Percentiles rank a stretch among this genome's conserved stretches.
Conservation (phyloP, 2,329 filamentous ascomycete species). For the Pezicula carpinea region DNA sequence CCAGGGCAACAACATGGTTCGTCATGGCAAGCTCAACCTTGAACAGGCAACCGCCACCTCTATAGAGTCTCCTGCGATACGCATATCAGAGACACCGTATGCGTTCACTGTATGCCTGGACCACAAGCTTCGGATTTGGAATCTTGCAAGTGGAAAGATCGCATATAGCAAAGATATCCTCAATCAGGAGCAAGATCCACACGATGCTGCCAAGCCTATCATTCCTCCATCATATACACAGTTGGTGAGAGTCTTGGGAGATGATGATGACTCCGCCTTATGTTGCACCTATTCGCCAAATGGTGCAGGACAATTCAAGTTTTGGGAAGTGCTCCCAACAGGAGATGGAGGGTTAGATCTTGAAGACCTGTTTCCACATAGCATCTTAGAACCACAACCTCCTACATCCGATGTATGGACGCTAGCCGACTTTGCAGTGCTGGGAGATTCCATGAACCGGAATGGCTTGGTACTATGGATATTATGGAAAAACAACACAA, state of each 20-base stretch:
- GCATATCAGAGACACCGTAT: constrained; percentile 43
- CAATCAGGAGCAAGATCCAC: constrained; percentile 58
- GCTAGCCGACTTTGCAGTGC: constrained; percentile 68
- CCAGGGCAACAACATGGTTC: constrained; percentile 58
- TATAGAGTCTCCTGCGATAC: constrained; percentile 47
- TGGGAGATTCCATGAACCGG: constrained; percentile 45
- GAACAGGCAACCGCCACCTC: constrained; percentile 66
- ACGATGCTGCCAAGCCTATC: constrained; percentile 67
- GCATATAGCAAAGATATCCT: constrained; percentile 75
- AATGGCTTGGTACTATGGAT: constrained; percentile 64
- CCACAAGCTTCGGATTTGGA: constrained; percentile 86
- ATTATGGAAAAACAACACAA: constrained; percentile 80
- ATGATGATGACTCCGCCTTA: constrained; percentile 45
- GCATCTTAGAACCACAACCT: constrained; percentile 63
- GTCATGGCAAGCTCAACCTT: constrained; percentile 59
- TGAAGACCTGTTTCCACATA: constrained; percentile 64
- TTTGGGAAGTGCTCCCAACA: constrained; percentile 72
- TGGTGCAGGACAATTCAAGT: constrained; percentile 86
- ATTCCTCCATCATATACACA: constrained; percentile 77
- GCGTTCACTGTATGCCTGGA: constrained; percentile 83
- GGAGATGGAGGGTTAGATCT: constrained; percentile 57
- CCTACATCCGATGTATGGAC: constrained; percentile 75
- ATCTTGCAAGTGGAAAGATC: constrained; percentile 74
- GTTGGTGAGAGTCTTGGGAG: constrained; percentile 67
- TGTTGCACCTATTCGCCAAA: constrained; percentile 85